These are phyloP conservation scores for Acanthamoeba sp. DNA, from an alignment of 208 protist genomes.

Conservation along the genomic window DNA sequence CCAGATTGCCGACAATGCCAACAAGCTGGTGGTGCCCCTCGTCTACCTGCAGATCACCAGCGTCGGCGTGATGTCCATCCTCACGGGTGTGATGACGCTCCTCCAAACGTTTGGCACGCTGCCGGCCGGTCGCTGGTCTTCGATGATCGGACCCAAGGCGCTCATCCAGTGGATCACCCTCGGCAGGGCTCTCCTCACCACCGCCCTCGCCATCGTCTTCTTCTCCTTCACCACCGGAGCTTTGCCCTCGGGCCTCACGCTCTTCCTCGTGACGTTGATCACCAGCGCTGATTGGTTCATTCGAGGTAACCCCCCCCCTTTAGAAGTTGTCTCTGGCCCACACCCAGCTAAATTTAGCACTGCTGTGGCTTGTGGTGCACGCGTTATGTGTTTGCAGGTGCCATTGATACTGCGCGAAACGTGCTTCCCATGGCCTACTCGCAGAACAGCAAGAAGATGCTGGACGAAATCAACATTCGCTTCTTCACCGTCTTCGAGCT, in stretches of 20 bases:
- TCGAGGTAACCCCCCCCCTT: neutral
- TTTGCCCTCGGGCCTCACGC: neutral
- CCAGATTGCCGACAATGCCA: slow-evolving; percentile 69
- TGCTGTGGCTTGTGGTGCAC: too few relatives aligned
- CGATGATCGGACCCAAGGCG: slow-evolving; percentile 23
- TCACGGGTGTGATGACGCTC: slow-evolving; percentile 52
- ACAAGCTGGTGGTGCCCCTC: slow-evolving; percentile 65
- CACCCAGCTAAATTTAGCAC: too few relatives aligned
- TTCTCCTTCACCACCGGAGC: neutral
- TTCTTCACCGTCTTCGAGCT: slow-evolving; percentile 72
- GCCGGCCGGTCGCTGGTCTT: slow-evolving; percentile 41
- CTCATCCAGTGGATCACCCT: slow-evolving; percentile 48
- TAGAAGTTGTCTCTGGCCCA: too few relatives aligned
- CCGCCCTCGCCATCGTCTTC: neutral
- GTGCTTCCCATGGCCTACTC: slow-evolving; percentile 70
- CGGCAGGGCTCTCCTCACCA: neutral
- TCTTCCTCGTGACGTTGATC: slow-evolving; percentile 28
- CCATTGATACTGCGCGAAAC: slow-evolving; percentile 48
- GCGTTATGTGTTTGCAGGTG: neutral
- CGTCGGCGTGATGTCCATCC: slow-evolving; percentile 48
- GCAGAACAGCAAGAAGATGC: slow-evolving; percentile 43
- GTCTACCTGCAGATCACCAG: slow-evolving; percentile 64
- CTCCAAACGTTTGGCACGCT: slow-evolving; percentile 65
- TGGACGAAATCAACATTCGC: slow-evolving; percentile 70
- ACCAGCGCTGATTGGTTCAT: slow-evolving; percentile 63